These are phyloP conservation scores for Calonectria montana DNA, from an alignment of 2,329 filamentous ascomycete genomes.

Conservation along the genomic window DNA sequence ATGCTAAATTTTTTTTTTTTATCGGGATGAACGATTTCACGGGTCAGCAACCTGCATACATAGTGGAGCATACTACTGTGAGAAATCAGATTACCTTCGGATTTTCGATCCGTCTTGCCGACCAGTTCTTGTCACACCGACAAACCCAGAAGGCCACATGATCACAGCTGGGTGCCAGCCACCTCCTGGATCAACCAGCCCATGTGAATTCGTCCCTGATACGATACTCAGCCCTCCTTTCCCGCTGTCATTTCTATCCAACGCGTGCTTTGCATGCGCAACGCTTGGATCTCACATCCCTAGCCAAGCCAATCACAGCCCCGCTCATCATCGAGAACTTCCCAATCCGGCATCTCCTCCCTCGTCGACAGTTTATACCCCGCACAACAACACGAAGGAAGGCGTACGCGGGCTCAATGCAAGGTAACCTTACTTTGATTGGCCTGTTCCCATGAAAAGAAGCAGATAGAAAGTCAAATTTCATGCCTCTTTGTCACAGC, in stretches of 20 bases:
- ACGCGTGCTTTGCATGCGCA: not conserved
- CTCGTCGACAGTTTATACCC: not conserved
- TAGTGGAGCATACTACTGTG: not conserved
- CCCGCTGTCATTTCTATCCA: not conserved
- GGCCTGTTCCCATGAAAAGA: not conserved
- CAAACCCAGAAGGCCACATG: constrained; percentile 3
- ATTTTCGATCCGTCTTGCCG: not conserved
- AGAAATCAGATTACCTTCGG: not conserved
- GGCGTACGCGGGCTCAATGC: not conserved
- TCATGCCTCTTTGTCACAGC: not conserved
- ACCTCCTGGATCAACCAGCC: not conserved
- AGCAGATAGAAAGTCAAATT: not conserved
- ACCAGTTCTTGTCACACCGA: not conserved
- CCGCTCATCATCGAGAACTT: not conserved
- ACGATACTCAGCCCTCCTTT: not conserved
- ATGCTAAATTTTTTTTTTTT: not conserved
- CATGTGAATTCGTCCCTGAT: not conserved
- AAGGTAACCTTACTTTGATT: not conserved
- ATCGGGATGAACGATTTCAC: not conserved
- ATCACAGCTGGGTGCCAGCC: not conserved
- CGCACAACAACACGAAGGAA: not conserved
- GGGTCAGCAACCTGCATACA: not conserved
- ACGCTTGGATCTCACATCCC: not conserved
- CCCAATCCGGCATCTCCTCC: not conserved
- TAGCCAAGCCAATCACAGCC: constrained; percentile 1